These are phyloP conservation scores for Cyclotella kingstonii DNA, from an alignment of 108 stramenopile species.

Conservation along the genomic window DNA sequence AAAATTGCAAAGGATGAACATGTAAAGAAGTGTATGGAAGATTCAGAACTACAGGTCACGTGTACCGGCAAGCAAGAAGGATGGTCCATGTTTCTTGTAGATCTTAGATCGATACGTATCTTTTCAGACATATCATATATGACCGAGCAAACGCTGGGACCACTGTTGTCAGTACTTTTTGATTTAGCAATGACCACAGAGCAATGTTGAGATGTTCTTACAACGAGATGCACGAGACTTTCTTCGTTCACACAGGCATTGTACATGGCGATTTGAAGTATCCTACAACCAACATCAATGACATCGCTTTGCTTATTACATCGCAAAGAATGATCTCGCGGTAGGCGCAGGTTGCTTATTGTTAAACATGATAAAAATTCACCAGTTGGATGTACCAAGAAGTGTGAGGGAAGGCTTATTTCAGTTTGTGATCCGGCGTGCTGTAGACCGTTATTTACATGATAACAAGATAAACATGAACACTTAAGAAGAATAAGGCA, in stretches of 20 bases:
- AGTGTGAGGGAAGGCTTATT: slow-evolving; percentile 9
- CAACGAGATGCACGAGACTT: slow-evolving; percentile 16
- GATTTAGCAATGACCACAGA: slow-evolving; percentile 32
- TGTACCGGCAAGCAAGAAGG: slow-evolving; percentile 54
- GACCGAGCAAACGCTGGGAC: slow-evolving; percentile 22
- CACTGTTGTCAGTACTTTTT: slow-evolving; percentile 1
- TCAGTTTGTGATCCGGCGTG: background rate
- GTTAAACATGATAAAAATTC: slow-evolving; percentile 43
- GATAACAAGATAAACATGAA: slow-evolving; percentile 48
- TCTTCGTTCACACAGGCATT: slow-evolving; percentile 30
- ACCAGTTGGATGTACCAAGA: slow-evolving; percentile 67
- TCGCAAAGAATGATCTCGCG: slow-evolving; percentile 14
- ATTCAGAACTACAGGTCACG: slow-evolving; percentile 56
- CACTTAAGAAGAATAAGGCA: slow-evolving; percentile 57
- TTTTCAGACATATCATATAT: slow-evolving; percentile 43
- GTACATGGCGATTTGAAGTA: slow-evolving; percentile 63
- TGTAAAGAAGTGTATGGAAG: slow-evolving; percentile 23
- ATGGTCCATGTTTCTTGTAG: background rate
- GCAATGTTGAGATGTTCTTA: slow-evolving; percentile 47
- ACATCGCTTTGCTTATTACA: slow-evolving; percentile 19
- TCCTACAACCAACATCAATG: slow-evolving; percentile 56
- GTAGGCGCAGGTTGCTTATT: slow-evolving; percentile 49
- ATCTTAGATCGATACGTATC: slow-evolving; percentile 58
- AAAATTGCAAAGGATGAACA: slow-evolving; percentile 53
- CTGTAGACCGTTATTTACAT: background rate